A percentile compares a stretch with the other conserved stretches of the same genome.
phyloP scores from a whole-genome alignment of 306 rosid species.

The Rosa lucieae region DNA sequence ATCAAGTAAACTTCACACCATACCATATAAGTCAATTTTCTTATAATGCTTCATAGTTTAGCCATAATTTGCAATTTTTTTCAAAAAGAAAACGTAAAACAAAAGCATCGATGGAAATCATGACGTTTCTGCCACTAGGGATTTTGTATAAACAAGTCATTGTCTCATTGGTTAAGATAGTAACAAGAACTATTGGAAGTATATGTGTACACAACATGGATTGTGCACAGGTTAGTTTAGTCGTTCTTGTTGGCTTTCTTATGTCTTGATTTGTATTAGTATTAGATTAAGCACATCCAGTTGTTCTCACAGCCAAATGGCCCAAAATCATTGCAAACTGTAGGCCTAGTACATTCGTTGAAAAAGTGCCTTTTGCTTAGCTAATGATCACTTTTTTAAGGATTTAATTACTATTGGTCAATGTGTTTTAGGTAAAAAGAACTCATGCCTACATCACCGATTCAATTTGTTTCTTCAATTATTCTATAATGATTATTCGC shows the following conservation, averaged over 20 bases:
- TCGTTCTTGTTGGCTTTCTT: not conserved
- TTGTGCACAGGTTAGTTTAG: not conserved
- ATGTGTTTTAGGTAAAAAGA: not conserved
- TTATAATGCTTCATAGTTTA: slow-evolving; percentile 8
- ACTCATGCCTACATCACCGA: not conserved
- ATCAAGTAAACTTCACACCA: slow-evolving; percentile 58
- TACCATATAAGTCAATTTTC: not conserved
- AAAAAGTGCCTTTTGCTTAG: not conserved
- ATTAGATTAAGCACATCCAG: not conserved
- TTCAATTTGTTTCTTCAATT: not conserved
- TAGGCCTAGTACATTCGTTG: not conserved
- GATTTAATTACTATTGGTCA: not conserved
- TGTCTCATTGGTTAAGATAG: not conserved
- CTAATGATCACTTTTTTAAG: not conserved
- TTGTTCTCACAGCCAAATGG: not conserved
- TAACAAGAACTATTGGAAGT: not conserved
- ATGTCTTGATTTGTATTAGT: not conserved
- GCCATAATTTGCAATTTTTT: not conserved
- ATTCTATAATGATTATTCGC: not conserved
- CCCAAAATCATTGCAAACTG: not conserved
- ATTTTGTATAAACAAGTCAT: not conserved
- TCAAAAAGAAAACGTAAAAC: not conserved
- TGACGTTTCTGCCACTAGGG: not conserved
- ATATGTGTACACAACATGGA: not conserved
- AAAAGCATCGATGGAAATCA: not conserved